These are phyloP conservation scores for Penicillium diatomitis DNA, from an alignment of 495 filamentous ascomycete genomes.

Conservation along the genomic window DNA sequence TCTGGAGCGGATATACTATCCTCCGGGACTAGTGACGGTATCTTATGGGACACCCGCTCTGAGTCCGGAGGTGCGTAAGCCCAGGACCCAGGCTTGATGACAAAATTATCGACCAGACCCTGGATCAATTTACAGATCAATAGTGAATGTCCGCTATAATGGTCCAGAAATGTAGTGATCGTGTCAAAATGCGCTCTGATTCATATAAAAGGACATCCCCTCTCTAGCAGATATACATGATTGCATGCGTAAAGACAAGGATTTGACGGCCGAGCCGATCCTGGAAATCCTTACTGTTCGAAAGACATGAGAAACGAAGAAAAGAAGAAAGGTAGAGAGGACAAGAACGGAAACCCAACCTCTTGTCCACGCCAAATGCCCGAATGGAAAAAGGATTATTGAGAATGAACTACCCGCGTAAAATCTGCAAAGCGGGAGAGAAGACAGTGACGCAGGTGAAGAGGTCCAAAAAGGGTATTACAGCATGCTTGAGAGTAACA, in stretches of 20 bases:
- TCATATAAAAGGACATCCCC: constrained; percentile 19
- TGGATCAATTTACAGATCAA: too few relatives aligned
- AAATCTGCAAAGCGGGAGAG: background rate
- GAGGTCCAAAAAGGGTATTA: constrained; percentile 10
- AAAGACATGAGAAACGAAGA: constrained; percentile 9
- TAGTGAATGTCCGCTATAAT: too few relatives aligned
- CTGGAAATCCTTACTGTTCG: constrained; percentile 4
- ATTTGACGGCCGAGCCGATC: constrained; percentile 14
- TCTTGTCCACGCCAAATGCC: constrained; percentile 31
- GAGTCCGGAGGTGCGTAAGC: too few relatives aligned
- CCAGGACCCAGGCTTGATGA: too few relatives aligned
- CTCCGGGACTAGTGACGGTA: background rate
- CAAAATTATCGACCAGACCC: too few relatives aligned
- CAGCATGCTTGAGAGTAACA: constrained; percentile 3
- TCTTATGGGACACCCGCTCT: too few relatives aligned
- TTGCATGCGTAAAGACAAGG: constrained; percentile 24
- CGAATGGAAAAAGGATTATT: constrained; percentile 15
- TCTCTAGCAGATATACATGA: constrained; percentile 27
- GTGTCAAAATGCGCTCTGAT: constrained; percentile 3
- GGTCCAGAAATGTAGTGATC: too few relatives aligned
- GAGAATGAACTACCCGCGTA: constrained; percentile 26
- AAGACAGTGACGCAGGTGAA: constrained; percentile 1
- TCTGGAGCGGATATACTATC: background rate
- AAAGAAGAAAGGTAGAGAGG: background rate
- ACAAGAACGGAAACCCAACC: constrained; percentile 5